A percentile compares a stretch with the other conserved stretches of the same genome.
These are phyloP conservation scores for Pseudogymnoascus sp. DNA, from an alignment of 2,329 filamentous ascomycete species.

Conservation along the genomic window DNA sequence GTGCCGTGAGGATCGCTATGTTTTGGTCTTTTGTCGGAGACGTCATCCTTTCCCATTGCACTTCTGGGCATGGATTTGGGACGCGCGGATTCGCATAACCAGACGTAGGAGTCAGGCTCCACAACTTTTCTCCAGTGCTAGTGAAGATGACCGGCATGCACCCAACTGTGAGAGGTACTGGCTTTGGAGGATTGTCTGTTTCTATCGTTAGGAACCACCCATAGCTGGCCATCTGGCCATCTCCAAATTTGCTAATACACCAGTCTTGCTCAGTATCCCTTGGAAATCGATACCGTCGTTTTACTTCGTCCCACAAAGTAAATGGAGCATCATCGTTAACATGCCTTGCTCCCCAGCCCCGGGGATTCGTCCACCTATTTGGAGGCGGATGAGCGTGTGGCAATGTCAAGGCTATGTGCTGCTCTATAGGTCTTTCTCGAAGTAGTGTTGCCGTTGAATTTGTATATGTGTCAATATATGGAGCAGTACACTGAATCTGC, in stretches of 20 bases:
- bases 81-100: neutral
- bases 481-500: neutral
- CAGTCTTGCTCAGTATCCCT: constrained; percentile 18
- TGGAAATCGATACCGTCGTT: constrained; percentile 13
- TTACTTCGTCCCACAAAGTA: constrained; percentile 14
- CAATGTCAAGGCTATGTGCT: neutral
- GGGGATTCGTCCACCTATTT: neutral
- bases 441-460: neutral
- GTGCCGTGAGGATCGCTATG: neutral
- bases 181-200: constrained; percentile 16
- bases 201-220: constrained; percentile 17
- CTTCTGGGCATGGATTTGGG: neutral
- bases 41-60: neutral
- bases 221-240: constrained; percentile 23
- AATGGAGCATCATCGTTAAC: constrained; percentile 17
- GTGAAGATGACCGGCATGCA: constrained; percentile 17
- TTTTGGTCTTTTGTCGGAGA: neutral
- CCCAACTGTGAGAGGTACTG: constrained; percentile 16
- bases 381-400: neutral
- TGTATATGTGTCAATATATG: neutral
- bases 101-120: neutral
- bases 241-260: constrained; percentile 36
- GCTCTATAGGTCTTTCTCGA: neutral
- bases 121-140: neutral
- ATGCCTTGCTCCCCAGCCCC: constrained; percentile 16